Base-by-base conservation (phyloP, 148 eudicot genomes). In the Rhododendron kiyosumense region DNA sequence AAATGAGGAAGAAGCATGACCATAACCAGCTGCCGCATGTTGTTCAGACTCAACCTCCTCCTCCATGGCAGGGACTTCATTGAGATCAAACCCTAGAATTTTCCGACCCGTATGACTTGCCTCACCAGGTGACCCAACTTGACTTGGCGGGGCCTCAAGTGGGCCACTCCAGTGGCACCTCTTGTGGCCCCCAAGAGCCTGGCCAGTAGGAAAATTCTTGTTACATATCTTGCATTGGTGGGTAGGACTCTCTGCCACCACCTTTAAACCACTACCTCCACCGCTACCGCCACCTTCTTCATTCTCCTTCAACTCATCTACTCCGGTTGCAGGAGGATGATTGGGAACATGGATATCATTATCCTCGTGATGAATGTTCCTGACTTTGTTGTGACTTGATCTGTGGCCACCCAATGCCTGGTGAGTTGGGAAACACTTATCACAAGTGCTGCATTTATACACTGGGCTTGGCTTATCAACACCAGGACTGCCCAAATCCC, bases 401-500 rank as follows among this genome's bases (percentile, higher is more conserved):
- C 86, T 91, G 84, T 92, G 94, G 3, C 94, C 94, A 81, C 94
- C 94, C 20, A 92, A 65, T 67, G 94, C 94, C 84, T 89, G 94
- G 83, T 86, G 90, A 28, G 82, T 89, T 46, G 90, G 41, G 79
- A 92, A 92, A 51, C 86, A 61, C 86, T 86, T 92, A 38, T 83
- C 77, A 81, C 94, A 92, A 76, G 87, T 89, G 87, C 82, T 87
- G 81, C 94, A 92, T 83, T 73, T 89, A 89, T 89, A 90, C 2
- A 38, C 88, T 1, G 83, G 41, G 45, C 86, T 83, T 67, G 32
- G 74, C 74, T 67, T 67, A 67, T 26, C 74, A 10, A 67, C 74
- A 26, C 74, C 12, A 24, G 74, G 30, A 67, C 74, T 10, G 15
- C 74, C 74, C 86, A 90, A 71, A 73, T 88, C 89, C 82, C 71